These are phyloP conservation scores for Crithidia thermophila DNA, from an alignment of 208 protist species.

Conservation along the genomic window DNA sequence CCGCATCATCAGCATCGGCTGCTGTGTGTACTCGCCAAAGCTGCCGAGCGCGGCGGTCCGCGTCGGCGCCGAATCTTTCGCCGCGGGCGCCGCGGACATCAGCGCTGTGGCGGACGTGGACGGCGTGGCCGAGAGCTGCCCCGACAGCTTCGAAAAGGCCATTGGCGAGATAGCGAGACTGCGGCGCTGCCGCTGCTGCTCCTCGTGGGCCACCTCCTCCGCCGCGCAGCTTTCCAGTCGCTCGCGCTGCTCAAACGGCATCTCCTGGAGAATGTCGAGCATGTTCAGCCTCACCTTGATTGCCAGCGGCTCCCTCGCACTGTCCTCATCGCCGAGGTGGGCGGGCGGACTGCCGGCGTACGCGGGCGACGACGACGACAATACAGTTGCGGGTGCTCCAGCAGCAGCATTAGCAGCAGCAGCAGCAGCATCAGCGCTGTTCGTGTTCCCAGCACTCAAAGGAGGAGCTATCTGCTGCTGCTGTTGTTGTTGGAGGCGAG, in stretches of 20 bases:
- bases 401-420: neutral
- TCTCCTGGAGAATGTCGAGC: constrained; percentile 16
- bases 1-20: too few relatives aligned
- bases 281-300: constrained; percentile 19
- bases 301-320: constrained; percentile 8
- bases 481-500: neutral
- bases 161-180: too few relatives aligned
- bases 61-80: too few relatives aligned
- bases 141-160: too few relatives aligned
- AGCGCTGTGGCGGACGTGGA: neutral
- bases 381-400: neutral
- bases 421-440: neutral
- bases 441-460: too few relatives aligned
- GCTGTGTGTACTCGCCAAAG: neutral
- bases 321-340: neutral
- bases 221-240: constrained; percentile 22
- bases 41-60: constrained; percentile 6
- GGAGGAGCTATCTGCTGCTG: constrained; percentile 1
- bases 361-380: neutral
- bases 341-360: neutral
- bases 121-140: too few relatives aligned
- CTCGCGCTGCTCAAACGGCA: constrained; percentile 21
- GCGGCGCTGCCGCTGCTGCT: neutral
- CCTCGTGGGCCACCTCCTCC: constrained; percentile 4
- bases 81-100: neutral